Conservation (phyloP, 2,329 filamentous ascomycete genomes). For the Pleurostoma richardsiae region DNA sequence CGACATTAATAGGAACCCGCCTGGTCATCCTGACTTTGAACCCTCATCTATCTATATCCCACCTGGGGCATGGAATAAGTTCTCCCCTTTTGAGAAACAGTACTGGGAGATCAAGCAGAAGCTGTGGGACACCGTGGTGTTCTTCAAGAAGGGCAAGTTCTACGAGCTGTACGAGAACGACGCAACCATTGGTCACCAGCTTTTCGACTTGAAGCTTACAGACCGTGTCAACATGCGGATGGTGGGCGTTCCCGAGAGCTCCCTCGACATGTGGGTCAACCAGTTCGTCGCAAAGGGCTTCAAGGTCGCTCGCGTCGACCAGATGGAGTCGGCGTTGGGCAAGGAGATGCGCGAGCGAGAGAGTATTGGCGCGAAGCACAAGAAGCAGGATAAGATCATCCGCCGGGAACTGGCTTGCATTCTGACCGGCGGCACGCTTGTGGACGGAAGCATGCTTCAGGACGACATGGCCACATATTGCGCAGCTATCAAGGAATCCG, state of each 20-base stretch:
- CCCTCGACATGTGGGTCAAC: constrained; percentile 94
- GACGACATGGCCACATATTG: constrained; percentile 97
- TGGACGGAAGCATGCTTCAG: constrained; percentile 94
- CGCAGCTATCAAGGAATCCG: constrained; percentile 83
- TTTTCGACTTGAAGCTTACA: constrained; percentile 96
- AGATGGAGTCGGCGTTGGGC: constrained; percentile 89
- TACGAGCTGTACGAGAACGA: constrained; percentile 98
- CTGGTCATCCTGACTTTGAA: constrained; percentile 82
- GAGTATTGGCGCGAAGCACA: constrained; percentile 48
- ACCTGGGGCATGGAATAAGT: constrained; percentile 70
- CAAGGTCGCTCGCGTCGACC: constrained; percentile 95
- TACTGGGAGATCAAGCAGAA: constrained; percentile 99
- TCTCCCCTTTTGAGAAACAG: constrained; percentile 94
- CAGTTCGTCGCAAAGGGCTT: constrained; percentile 97
- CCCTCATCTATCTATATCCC: constrained; percentile 89
- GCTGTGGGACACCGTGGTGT: constrained; percentile 94
- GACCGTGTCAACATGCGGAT: constrained; percentile 99
- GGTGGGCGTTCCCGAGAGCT: constrained; percentile 95
- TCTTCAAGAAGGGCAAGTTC: constrained; percentile 99
- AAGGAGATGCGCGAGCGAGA: constrained; percentile 99
- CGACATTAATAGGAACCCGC: constrained; percentile 78
- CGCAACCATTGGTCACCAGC: constrained; percentile 89
- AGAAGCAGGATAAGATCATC: constrained; percentile 90
- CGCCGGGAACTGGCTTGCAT: constrained; percentile 86
- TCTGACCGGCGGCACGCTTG: constrained; percentile 84